Conservation (phyloP, 1,139 yeast species). For the Pneumocystis sp. region DNA sequence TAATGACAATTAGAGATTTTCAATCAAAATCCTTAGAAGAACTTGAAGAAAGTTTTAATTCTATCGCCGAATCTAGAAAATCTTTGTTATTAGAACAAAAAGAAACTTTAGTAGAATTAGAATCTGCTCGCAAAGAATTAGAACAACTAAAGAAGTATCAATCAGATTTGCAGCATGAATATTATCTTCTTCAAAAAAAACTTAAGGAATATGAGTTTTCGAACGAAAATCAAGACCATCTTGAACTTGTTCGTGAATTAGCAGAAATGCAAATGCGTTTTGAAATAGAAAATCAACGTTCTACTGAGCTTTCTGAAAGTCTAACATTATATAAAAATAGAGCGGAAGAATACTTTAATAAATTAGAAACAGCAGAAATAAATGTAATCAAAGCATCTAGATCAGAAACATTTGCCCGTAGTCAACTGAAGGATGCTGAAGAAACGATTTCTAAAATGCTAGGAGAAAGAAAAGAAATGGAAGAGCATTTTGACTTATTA, state of each 20-base stretch:
- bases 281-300: conserved; percentile 39
- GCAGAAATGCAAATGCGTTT: conserved; percentile 31
- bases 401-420: conserved; percentile 42
- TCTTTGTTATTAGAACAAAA: conserved; percentile 7
- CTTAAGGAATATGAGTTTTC: neutral
- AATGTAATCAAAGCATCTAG: conserved; percentile 48
- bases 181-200: conserved; percentile 1
- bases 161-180: conserved; percentile 1
- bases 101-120: conserved; percentile 4
- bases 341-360: conserved; percentile 59
- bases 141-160: neutral
- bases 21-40: conserved; percentile 10
- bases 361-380: conserved; percentile 66
- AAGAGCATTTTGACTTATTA: conserved; percentile 41
- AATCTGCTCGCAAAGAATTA: conserved; percentile 5
- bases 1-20: conserved; percentile 5
- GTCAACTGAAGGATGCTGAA: conserved; percentile 43
- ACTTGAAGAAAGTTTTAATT: conserved; percentile 7
- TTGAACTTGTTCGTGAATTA: conserved; percentile 8
- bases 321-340: conserved; percentile 52
- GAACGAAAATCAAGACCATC: neutral
- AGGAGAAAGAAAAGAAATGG: conserved; percentile 42
- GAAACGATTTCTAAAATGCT: conserved; percentile 40
- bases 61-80: conserved; percentile 7
- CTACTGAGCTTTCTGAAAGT: conserved; percentile 37